Evolutionary conservation across 2,329 filamentous ascomycete genomes (phyloP).

Genomic region (Hymenoscyphus linearis): DNA sequence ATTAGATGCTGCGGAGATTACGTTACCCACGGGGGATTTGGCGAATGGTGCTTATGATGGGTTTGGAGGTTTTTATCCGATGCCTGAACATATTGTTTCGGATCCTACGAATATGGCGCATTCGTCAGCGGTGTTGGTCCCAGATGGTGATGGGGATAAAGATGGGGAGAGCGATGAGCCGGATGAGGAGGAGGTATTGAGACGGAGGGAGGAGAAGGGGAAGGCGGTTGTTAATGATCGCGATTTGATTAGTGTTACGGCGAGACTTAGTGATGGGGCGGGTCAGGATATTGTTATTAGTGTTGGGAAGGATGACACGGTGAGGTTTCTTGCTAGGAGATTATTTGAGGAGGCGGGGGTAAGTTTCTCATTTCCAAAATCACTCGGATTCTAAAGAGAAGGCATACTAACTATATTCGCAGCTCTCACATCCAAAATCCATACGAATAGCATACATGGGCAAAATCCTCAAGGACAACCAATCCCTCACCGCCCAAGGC

Average conservation of each 20-base stretch:
- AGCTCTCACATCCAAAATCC: slow-evolving; percentile 52
- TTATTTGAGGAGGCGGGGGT: slow-evolving; percentile 61
- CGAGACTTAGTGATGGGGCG: slow-evolving; percentile 36
- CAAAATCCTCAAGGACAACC: slow-evolving; percentile 66
- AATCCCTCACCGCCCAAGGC: slow-evolving; percentile 61
- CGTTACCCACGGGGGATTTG: slow-evolving; percentile 67
- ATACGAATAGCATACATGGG: slow-evolving; percentile 77
- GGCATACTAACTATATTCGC: background rate
- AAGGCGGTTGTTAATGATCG: slow-evolving; percentile 25
- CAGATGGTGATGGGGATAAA: slow-evolving; percentile 24
- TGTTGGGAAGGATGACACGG: slow-evolving; percentile 56
- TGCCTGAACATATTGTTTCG: slow-evolving; percentile 63
- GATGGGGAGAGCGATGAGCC: slow-evolving; percentile 22
- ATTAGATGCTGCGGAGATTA: slow-evolving; percentile 71
- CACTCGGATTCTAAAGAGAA: slow-evolving; percentile 3
- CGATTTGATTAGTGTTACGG: slow-evolving; percentile 25
- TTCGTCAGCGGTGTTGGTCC: slow-evolving; percentile 25
- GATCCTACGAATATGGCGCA: slow-evolving; percentile 55
- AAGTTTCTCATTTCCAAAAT: slow-evolving; percentile 31
- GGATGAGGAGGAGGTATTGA: slow-evolving; percentile 38
- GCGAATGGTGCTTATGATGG: slow-evolving; percentile 46
- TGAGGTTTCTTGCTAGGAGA: slow-evolving; percentile 56
- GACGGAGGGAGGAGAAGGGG: slow-evolving; percentile 44
- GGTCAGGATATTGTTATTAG: slow-evolving; percentile 57
- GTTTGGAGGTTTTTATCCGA: slow-evolving; percentile 42